Evolutionary conservation across 2,329 filamentous ascomycete species (phyloP), one percentile per base, ranked within the genome.

Genomic region (Nemania diffusa): DNA sequence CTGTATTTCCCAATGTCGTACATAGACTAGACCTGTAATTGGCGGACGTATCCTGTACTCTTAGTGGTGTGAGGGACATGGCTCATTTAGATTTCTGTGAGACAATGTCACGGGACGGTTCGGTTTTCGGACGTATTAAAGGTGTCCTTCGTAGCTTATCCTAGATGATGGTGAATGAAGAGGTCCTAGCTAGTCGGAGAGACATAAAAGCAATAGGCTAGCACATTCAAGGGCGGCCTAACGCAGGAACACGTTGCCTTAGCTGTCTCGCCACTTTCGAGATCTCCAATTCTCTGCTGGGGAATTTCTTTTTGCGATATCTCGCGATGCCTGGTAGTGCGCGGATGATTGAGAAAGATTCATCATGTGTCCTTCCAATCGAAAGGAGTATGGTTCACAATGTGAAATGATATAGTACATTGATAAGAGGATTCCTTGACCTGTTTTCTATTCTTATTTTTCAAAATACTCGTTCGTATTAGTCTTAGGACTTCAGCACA

Each of bases 221-320:
- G 17, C 2, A 40, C 34, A 17, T 5, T 27, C 3, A 27, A 48
- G 37, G n/a, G 52, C 37, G 20, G 34, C 46, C 8, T 8, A 26
- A 64, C 50, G 29, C 17, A 53, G n/a, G 48, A 52, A 48, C 22
- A 20, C 20, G 26, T 52, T 27, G 32, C 20, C 51, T 51, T 24
- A 50, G 24, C 32, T 34, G 37, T 22, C 8, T 26, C 48, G 37
- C 26, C 17, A 20, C 22, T n/a, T 20, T 40, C 26, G 4, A 51
- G 20, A 40, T n/a, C 29, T 7, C 27, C 13, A n/a, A n/a, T n/a
- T n/a, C n/a, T n/a, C n/a, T n/a, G n/a, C 22, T 37, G 24, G 8
- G 17, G 5, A 11, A 24, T 17, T 40, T 37, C 7, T 9, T 44
- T 44, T 44, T 22, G 20, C 40, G 2, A 22, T 42, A 9, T 58